phyloP scores from a whole-genome alignment of 345 rosid species.

The Citrus trifoliata region DNA sequence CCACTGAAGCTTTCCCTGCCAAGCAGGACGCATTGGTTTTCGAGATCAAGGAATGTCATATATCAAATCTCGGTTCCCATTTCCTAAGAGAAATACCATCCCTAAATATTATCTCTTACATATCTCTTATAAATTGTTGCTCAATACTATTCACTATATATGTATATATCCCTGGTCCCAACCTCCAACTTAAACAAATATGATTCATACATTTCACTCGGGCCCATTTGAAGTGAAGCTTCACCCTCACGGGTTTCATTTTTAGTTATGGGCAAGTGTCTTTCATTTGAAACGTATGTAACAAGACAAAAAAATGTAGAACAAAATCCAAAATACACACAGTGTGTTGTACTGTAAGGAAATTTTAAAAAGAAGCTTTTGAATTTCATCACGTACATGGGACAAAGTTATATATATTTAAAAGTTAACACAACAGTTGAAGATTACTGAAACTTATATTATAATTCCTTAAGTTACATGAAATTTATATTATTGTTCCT shows the following conservation, averaged over 20 bases:
- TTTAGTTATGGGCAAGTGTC: neutral
- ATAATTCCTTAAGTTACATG: too few species aligned
- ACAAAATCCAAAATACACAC: neutral
- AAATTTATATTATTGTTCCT: too few species aligned
- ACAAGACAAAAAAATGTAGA: neutral
- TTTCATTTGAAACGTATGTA: neutral
- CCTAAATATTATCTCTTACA: neutral
- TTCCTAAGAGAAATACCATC: neutral
- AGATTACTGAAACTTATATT: too few species aligned
- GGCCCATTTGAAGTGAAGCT: neutral
- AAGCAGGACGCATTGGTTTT: neutral
- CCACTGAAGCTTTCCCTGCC: neutral
- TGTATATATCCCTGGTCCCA: neutral
- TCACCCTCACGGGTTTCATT: neutral
- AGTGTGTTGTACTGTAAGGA: neutral
- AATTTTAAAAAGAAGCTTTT: neutral
- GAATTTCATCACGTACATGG: too few species aligned
- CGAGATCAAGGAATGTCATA: neutral
- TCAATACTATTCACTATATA: neutral
- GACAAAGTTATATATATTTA: too few species aligned
- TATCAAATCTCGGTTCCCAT: neutral
- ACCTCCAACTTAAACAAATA: neutral
- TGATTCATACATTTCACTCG: neutral
- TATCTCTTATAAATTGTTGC: neutral
- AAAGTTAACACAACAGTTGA: too few species aligned